These are phyloP conservation scores for Nigrospora osmanthi DNA, from an alignment of 2,329 filamentous ascomycete genomes.

Conservation along the genomic window DNA sequence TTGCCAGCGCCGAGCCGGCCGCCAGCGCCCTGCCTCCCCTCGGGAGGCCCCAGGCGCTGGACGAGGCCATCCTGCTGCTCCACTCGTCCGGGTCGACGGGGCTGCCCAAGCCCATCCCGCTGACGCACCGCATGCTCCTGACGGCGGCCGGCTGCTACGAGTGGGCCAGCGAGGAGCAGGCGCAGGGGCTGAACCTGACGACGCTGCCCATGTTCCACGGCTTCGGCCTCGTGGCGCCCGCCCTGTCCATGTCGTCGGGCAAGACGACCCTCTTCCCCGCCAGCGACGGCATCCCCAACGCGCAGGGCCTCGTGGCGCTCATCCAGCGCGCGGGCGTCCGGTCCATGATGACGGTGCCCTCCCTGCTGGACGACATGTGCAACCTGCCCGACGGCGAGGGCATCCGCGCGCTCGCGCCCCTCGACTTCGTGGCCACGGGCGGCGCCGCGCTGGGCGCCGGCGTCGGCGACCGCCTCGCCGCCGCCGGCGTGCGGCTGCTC, in stretches of 20 bases:
- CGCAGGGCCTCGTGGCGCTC: background rate
- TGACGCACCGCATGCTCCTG: slow-evolving; percentile 30
- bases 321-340: background rate
- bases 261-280: background rate
- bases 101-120: slow-evolving; percentile 47
- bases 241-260: background rate
- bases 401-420: background rate
- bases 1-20: background rate
- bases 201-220: background rate
- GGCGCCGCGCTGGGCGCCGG: background rate
- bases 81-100: slow-evolving; percentile 42
- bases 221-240: background rate
- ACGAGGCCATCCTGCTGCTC: slow-evolving; percentile 9
- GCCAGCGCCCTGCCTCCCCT: background rate
- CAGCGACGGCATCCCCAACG: background rate
- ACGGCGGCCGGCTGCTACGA: background rate
- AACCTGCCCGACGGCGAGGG: background rate
- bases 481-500: background rate
- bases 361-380: background rate
- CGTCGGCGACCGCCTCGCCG: background rate
- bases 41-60: background rate
- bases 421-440: background rate
- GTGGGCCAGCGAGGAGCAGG: background rate
- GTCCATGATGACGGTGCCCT: background rate
- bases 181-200: background rate